Evolutionary conservation across 805 yeast genomes (phyloP), one percentile per base, ranked within the genome.

Genomic region (Pichia gijzeniarum): DNA sequence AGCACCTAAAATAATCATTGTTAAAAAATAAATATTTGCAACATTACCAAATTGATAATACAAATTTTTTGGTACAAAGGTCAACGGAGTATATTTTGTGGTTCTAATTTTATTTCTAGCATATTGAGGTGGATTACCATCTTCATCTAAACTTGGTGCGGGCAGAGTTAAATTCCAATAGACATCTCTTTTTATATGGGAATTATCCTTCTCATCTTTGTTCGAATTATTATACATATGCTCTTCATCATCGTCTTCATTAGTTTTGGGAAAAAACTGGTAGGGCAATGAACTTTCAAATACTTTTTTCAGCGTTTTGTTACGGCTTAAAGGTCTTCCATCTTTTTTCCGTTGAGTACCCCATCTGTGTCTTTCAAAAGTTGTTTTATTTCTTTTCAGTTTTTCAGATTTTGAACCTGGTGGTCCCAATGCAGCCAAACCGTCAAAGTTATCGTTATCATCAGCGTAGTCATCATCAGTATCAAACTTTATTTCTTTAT

Each of bases 71-170:
- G 98, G 98, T 27, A 93, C 53, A 59, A 91, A 91, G 8, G 88
- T 71, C 38, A 93, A 60, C 5, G 98, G 96, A 2, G 97, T 91
- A 64, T 91, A 91, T 68, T 88, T 91, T 2, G 99, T 88, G 0
- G 98, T 89, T 69, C 97, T 79, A 54, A 93, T 87, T 63, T 93
- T 90, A 70, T 91, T 91, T 57, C 96, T 75, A 10, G 95, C 80
- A 59, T 85, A 91, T n/a, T 64, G 60, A 0, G 72, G 70, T 32
- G 75, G 72, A 13, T 83, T 82, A 1, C 80, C 73, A 58, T 78
- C 79, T 21, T 54, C 58, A 48, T 80, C 82, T 18, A 77, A 41
- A 61, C 72, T 64, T 32, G 74, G 74, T 19, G 72, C 77, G 1
- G 93, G 89, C 22, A 85, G 61, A 2, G 71, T 69, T 55, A 74